Evolutionary conservation across 2,329 filamentous ascomycete species (phyloP).

Genomic region (Diaporthe capsici): DNA sequence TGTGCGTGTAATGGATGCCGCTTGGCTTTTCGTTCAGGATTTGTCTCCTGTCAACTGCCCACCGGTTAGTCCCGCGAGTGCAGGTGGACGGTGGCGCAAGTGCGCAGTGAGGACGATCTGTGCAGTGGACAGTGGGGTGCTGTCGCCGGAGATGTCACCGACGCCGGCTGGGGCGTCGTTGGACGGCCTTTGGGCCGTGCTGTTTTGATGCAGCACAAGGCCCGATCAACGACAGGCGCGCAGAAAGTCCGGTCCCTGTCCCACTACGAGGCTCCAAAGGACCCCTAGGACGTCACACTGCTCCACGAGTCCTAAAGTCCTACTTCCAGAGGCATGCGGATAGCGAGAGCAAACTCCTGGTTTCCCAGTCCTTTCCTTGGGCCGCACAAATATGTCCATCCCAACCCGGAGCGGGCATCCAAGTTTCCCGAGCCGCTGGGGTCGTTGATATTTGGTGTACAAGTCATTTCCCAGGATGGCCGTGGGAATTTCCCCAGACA

Average conservation of each 20-base stretch:
- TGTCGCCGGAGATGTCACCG: not conserved
- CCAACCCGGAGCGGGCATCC: too few relatives aligned
- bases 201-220: constrained; percentile 5
- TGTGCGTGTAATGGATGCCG: not conserved
- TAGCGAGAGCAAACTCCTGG: not conserved
- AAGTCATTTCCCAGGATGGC: constrained; percentile 1
- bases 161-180: not conserved
- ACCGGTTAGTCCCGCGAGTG: constrained; percentile 19
- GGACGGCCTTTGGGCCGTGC: not conserved
- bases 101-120: constrained; percentile 8
- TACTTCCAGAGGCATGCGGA: not conserved
- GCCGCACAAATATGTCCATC: not conserved
- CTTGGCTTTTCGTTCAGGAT: not conserved
- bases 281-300: not conserved
- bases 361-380: not conserved
- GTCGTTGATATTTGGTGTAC: constrained; percentile 4
- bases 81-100: constrained; percentile 6
- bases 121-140: not conserved
- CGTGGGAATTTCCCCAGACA: constrained; percentile 1
- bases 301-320: not conserved
- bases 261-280: not conserved
- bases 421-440: not conserved
- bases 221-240: not conserved
- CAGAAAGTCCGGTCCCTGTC: not conserved
- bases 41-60: not conserved